Evolutionary conservation across 352 stramenopile genomes (phyloP).

Genomic region (Pythium aquatile): DNA sequence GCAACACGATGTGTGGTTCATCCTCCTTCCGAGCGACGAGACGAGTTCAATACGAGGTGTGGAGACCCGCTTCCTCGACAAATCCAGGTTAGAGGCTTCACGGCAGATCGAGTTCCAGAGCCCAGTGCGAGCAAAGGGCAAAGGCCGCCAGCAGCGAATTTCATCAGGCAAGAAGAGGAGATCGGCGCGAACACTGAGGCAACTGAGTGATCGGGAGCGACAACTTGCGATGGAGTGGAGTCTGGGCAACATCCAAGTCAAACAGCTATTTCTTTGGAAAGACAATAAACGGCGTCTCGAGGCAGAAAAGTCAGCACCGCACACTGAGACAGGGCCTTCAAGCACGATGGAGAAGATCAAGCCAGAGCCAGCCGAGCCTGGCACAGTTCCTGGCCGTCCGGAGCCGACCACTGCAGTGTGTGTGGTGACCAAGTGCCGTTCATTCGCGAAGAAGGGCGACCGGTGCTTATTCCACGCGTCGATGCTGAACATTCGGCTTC

Average conservation of each 20-base stretch:
- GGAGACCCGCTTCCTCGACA: slow-evolving; percentile 23
- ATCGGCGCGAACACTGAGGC: slow-evolving; percentile 21
- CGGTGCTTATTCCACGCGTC: slow-evolving; percentile 62
- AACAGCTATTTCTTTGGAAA: slow-evolving; percentile 57
- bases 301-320: slow-evolving; percentile 32
- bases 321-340: slow-evolving; percentile 13
- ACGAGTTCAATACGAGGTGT: slow-evolving; percentile 28
- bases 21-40: slow-evolving; percentile 35
- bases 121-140: slow-evolving; percentile 15
- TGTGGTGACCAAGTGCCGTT: slow-evolving; percentile 33
- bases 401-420: slow-evolving; percentile 58
- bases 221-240: slow-evolving; percentile 61
- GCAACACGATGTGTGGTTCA: slow-evolving; percentile 60
- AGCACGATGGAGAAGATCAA: background rate
- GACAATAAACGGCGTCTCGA: slow-evolving; percentile 54
- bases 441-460: slow-evolving; percentile 63
- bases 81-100: background rate
- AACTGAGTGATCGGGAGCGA: slow-evolving; percentile 39
- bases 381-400: slow-evolving; percentile 8
- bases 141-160: background rate
- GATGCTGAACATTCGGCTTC: background rate
- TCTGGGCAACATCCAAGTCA: slow-evolving; percentile 49
- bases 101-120: slow-evolving; percentile 14
- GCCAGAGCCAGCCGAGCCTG: background rate
- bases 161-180: slow-evolving; percentile 17